Evolutionary conservation across 441 rosid genomes (phyloP), one percentile per base, ranked within the genome.

Genomic region (Pelargonium cotyledonis): DNA sequence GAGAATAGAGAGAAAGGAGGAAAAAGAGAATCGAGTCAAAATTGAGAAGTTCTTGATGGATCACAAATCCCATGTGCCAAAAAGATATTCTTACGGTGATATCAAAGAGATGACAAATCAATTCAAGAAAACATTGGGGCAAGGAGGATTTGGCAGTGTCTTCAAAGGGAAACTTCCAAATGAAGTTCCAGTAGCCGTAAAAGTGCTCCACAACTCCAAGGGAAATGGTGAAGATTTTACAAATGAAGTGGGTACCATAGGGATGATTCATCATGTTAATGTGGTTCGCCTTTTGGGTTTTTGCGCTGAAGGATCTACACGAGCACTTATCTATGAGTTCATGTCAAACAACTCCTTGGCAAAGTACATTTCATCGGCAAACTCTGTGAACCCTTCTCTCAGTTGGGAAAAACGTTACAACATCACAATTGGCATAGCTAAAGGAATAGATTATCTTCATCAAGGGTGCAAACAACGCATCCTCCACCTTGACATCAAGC

Each of bases 311-410:
- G 83, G 84, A 2, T 63, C 78, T 0, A 75, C 61, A 46, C 77
- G 62, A 67, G 88, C 79, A 26, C 75, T 82, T 7, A 66, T 84
- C 0, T 78, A 84, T 9, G 85, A 84, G 64, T 79, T 73, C 77
- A 84, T 84, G 83, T 70, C 83, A 9, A 72, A 84, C 21, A 79
- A 83, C 23, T 79, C 83, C 11, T 8, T 84, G 6, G 81, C 68
- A 0, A 75, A 80, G 57, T 51, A 14, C 18, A 63, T 73, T 49
- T 57, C 74, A 46, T 74, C 57, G 8, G 19, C 41, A 14, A 66
- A 72, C 40, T 64, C 73, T 38, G 23, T 10, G 6, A 49, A 63
- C 58, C 53, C 38, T 35, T 68, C 71, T 0, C 49, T 72, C 0
- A 73, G 66, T 11, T 16, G 44, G 63, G 55, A 40, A 8, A 73